Evolutionary conservation across 129 eudicot genomes (phyloP).

Genomic region (carrot (Daucus carota)): DH1_v3.0 NC_030383.2:1995001-1995500

Average conservation of each 20-base stretch:
- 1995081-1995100: slow-evolving; percentile 25
- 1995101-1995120: slow-evolving; percentile 21
- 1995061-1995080: slow-evolving; percentile 31
- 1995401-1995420: too few species aligned
- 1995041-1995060: slow-evolving; percentile 20
- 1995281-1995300: not conserved
- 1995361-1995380: not conserved
- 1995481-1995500: not conserved
- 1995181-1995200: slow-evolving; percentile 29
- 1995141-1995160: slow-evolving; percentile 17
- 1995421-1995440: not conserved
- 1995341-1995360: not conserved
- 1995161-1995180: slow-evolving; percentile 36
- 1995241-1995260: slow-evolving; percentile 30
- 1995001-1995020: slow-evolving; percentile 22
- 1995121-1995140: slow-evolving; percentile 24
- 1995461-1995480: not conserved
- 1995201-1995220: slow-evolving; percentile 25
- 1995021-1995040: slow-evolving; percentile 23
- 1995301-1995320: not conserved
- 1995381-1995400: too few species aligned
- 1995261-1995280: not conserved
- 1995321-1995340: not conserved
- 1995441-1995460: not conserved
- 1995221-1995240: slow-evolving; percentile 27